Conservation (phyloP, 2,329 filamentous ascomycete genomes). For the Teratosphaeria zuluensis region DNA sequence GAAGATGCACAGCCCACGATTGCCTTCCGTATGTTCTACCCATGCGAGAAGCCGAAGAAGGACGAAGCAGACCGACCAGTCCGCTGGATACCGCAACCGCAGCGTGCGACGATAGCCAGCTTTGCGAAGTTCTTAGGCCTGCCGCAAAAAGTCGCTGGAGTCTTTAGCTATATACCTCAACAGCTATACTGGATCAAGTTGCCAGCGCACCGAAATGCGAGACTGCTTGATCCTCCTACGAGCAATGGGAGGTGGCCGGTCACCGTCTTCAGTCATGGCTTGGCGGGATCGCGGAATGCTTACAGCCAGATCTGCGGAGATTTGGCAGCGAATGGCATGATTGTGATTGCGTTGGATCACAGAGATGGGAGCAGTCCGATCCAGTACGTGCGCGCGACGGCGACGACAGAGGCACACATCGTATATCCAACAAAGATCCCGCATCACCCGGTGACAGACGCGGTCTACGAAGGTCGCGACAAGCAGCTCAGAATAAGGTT, state of each 20-base stretch:
- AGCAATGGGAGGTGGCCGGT: constrained; percentile 60
- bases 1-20: constrained; percentile 56
- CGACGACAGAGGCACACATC: constrained; percentile 28
- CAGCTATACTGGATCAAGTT: constrained; percentile 65
- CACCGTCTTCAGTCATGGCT: constrained; percentile 76
- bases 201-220: constrained; percentile 62
- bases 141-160: constrained; percentile 12
- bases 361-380: constrained; percentile 71
- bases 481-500: constrained; percentile 63
- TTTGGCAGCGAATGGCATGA: constrained; percentile 68
- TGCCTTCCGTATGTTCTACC: constrained; percentile 76
- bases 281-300: constrained; percentile 70
- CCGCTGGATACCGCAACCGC: constrained; percentile 69
- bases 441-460: constrained; percentile 51
- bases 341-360: constrained; percentile 75
- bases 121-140: constrained; percentile 70
- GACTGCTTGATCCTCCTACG: constrained; percentile 42
- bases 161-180: constrained; percentile 40
- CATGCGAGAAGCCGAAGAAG: constrained; percentile 39
- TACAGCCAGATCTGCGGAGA: constrained; percentile 78
- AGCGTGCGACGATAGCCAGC: constrained; percentile 61
- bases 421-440: constrained; percentile 40
- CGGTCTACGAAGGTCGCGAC: constrained; percentile 59
- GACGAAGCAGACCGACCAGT: constrained; percentile 47
- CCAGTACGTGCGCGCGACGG: constrained; percentile 58